These are phyloP conservation scores for Blastobotrys peoriensis DNA, from an alignment of 805 yeast species.

Conservation along the genomic window DNA sequence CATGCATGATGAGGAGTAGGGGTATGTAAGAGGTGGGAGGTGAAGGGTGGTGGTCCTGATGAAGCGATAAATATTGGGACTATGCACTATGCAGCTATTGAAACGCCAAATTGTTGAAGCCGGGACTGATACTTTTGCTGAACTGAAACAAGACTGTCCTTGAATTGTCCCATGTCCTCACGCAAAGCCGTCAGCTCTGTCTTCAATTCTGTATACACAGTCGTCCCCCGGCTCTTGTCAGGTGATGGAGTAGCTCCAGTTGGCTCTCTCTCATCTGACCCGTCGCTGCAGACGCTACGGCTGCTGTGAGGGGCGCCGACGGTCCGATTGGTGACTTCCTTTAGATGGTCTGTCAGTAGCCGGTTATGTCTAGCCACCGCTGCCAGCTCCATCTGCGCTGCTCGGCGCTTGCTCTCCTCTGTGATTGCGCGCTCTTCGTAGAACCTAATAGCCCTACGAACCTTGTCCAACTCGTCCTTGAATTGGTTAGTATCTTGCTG, in stretches of 20 bases:
- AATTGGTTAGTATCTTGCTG: conserved; percentile 23
- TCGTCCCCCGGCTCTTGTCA: background rate
- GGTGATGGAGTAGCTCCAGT: background rate
- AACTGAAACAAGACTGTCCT: background rate
- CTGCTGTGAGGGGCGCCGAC: conserved; percentile 5
- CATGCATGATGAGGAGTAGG: no score
- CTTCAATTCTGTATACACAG: background rate
- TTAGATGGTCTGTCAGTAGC: conserved; percentile 25
- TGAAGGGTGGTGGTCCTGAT: no score
- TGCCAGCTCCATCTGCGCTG: conserved; percentile 25
- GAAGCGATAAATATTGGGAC: no score
- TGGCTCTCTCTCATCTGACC: no score
- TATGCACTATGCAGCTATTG: no score
- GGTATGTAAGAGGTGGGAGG: no score
- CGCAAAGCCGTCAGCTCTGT: background rate
- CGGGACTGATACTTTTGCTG: background rate
- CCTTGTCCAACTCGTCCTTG: conserved; percentile 25
- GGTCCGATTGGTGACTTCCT: conserved; percentile 19
- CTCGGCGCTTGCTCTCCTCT: conserved; percentile 28
- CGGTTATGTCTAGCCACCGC: conserved; percentile 26
- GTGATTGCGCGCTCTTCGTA: conserved; percentile 28
- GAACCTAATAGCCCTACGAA: conserved; percentile 24
- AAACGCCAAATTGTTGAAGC: background rate
- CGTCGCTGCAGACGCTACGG: background rate
- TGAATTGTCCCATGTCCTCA: conserved; percentile 2